Conservation (phyloP, 2,329 filamentous ascomycete genomes). For the Trichophyton rubrum region DNA sequence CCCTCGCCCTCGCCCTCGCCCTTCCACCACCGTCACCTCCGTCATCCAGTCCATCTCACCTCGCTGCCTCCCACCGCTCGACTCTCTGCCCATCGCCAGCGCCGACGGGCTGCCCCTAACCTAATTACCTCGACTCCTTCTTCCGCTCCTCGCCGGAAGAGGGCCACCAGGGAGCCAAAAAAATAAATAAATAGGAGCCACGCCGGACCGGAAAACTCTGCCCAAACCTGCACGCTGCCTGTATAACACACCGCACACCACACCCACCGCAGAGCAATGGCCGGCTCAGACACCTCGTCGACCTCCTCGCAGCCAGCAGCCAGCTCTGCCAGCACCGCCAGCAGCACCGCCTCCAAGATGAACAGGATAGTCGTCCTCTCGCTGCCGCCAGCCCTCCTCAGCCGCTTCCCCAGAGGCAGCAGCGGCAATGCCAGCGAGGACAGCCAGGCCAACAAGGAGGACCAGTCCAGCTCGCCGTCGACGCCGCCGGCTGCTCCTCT, state of each 20-base stretch:
- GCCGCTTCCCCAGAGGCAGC: conserved; percentile 21
- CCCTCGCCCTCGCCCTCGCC: background rate
- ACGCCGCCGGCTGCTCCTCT: conserved; percentile 15
- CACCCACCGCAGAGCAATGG: background rate
- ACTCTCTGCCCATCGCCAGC: background rate
- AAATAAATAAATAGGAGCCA: background rate
- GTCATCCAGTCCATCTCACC: background rate
- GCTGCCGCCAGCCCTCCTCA: conserved; percentile 26
- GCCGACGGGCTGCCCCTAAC: background rate
- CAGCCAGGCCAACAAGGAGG: conserved; percentile 19
- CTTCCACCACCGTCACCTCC: background rate
- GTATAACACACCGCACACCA: background rate
- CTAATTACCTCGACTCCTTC: background rate
- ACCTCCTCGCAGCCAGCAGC: conserved; percentile 13
- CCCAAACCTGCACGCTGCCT: no score
- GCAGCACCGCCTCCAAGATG: background rate
- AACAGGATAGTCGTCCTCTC: conserved; percentile 28
- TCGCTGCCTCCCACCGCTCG: background rate
- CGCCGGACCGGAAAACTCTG: background rate
- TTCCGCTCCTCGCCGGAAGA: background rate
- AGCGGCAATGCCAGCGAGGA: conserved; percentile 9
- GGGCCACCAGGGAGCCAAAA: background rate
- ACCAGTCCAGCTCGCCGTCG: conserved; percentile 26
- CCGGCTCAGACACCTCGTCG: background rate
- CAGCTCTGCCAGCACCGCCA: conserved; percentile 14